phyloP scores from a whole-genome alignment of 1,139 yeast genomes.

The Saccharomyces hybrid region DNA sequence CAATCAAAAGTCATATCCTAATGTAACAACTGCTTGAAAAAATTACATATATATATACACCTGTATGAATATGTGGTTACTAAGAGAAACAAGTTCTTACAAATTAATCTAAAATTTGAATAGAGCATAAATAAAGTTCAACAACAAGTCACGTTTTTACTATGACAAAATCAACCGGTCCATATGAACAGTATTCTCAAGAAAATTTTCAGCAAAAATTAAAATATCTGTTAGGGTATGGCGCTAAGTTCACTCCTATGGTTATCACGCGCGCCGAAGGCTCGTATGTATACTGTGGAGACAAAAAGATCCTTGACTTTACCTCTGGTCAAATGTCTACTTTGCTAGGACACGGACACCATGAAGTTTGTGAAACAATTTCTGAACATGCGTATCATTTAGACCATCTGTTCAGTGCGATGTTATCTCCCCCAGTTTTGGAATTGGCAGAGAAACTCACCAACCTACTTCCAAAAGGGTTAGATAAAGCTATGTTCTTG shows the following conservation, averaged over 20 bases:
- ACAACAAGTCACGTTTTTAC: no score
- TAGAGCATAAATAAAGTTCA: no score
- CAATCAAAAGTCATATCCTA: no score
- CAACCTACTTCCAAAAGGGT: slow-evolving; percentile 18
- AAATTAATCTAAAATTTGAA: no score
- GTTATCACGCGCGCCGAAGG: slow-evolving; percentile 3
- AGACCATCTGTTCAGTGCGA: slow-evolving; percentile 25
- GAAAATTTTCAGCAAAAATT: no score
- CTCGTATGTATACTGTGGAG: slow-evolving; percentile 18
- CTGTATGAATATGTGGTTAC: no score
- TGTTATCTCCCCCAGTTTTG: slow-evolving; percentile 25
- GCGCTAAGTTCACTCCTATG: not conserved
- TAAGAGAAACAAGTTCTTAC: no score
- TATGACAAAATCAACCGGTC: no score
- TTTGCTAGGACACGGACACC: slow-evolving; percentile 24
- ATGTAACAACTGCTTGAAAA: no score
- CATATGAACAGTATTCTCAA: no score
- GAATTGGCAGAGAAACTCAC: slow-evolving; percentile 23
- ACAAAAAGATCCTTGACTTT: slow-evolving; percentile 22
- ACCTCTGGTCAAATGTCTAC: slow-evolving; percentile 29
- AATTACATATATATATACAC: no score
- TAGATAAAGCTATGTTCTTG: slow-evolving; percentile 21
- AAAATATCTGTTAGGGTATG: not conserved
- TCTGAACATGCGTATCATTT: slow-evolving; percentile 17
- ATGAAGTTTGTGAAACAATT: slow-evolving; percentile 19